Conservation (phyloP, 2,329 filamentous ascomycete genomes). For the Talaromyces sp. region DNA sequence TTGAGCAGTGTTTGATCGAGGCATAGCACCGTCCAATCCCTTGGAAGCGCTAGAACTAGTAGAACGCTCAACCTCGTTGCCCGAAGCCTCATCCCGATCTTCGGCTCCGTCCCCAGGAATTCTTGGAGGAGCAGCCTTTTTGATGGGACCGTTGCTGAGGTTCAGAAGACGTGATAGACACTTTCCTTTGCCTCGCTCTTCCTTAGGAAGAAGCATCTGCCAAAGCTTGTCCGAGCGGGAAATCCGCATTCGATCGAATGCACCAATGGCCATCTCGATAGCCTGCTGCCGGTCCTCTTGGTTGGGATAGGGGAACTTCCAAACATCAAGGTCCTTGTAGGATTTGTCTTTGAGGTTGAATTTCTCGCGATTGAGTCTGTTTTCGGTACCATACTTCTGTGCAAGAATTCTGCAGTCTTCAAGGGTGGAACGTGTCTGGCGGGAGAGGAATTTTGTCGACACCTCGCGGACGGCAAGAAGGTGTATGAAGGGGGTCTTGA, state of each 20-base stretch:
- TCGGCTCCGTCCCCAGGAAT: constrained; percentile 42
- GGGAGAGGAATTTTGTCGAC: constrained; percentile 50
- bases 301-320: constrained; percentile 61
- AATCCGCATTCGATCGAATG: constrained; percentile 64
- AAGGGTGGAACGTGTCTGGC: constrained; percentile 51
- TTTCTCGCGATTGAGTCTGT: constrained; percentile 51
- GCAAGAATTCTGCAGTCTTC: constrained; percentile 53
- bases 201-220: constrained; percentile 63
- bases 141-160: constrained; percentile 46
- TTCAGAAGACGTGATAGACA: constrained; percentile 63
- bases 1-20: constrained; percentile 29
- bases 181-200: constrained; percentile 65
- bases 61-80: constrained; percentile 42
- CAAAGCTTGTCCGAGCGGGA: constrained; percentile 63
- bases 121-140: constrained; percentile 41
- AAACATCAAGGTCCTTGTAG: constrained; percentile 65
- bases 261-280: constrained; percentile 64
- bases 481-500: constrained; percentile 51
- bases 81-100: constrained; percentile 36
- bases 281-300: constrained; percentile 60
- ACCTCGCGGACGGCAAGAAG: constrained; percentile 58
- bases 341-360: constrained; percentile 60
- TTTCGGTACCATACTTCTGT: constrained; percentile 57
- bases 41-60: constrained; percentile 31
- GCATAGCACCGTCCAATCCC: constrained; percentile 26